Base-by-base conservation (phyloP, 2,329 filamentous ascomycete genomes). In the Colletotrichum euphorbiae region DNA sequence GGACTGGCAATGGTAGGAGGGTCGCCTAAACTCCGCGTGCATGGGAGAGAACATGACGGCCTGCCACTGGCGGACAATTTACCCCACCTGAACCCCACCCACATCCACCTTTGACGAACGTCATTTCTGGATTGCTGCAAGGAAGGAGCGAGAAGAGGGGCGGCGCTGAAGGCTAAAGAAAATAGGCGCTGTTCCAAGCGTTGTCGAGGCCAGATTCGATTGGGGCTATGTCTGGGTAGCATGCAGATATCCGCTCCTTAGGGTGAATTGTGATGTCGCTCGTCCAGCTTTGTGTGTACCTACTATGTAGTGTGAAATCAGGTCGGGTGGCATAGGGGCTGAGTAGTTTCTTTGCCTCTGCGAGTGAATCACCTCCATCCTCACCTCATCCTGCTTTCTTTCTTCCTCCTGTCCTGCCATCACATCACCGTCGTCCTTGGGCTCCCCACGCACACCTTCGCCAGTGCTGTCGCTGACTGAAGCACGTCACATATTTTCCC, bases 121-220 rank as follows among this genome's bases (percentile, higher is more conserved):
- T 70, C 68, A 70, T 68, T 68, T 40, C 45, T 42, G 57, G 12
- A 52, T 67, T 69, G 31, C 56, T 58, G 58, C 54, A 68, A 54
- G 68, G 58, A 68, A 68, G 52, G 33, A 46, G 28, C 15, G 59
- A 54, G 51, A 56, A 48, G 40, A 43, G 55, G 38, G 55, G 36
- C 24, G 31, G 40, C 62, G 56, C 54, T 43, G 31, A 59, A 36
- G 43, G 56, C 56, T 59, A 50, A 61, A 52, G 58, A 61, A 51
- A 24, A 52, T 52, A 42, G 45, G 46, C 36, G 46, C 36, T 54
- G 33, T 54, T 54, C 51, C 51, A 36, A 38, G 51, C 33, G 33
- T 54, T 17, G 28, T 54, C 51, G 13, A 36, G 33, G 28, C 51
- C 55, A 45, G 55, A 58, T 58, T 58, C 36, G 19, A 33, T 24